Conservation (phyloP, 768 basidiomycete genomes). For the Psilocybe tampanensis region DNA sequence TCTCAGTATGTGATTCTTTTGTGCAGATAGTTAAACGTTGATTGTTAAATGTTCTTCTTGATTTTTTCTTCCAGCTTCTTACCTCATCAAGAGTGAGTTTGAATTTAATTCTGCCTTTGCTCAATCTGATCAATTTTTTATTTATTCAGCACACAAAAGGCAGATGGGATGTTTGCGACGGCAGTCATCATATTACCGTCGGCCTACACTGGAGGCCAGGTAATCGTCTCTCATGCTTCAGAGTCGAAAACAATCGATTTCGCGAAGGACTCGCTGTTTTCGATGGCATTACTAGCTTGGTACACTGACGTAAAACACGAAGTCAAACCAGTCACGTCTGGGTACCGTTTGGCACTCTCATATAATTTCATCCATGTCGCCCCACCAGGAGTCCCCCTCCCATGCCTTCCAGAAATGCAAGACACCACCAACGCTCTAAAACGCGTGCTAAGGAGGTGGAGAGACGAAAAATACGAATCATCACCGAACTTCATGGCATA, state of each 20-base stretch:
- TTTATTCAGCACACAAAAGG: constrained; percentile 44
- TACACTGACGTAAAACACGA: constrained; percentile 56
- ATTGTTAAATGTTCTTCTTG: too few species aligned
- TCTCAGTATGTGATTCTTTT: constrained; percentile 47
- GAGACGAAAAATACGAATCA: constrained; percentile 22
- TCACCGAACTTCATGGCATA: constrained; percentile 24
- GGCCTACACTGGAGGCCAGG: constrained; percentile 45
- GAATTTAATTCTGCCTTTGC: not conserved
- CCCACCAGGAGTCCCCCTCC: constrained; percentile 27
- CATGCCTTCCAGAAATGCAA: constrained; percentile 29
- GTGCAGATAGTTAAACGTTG: too few species aligned
- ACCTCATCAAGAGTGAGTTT: constrained; percentile 45
- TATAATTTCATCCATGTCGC: constrained; percentile 50
- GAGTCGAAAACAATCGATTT: constrained; percentile 38
- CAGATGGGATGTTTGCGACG: constrained; percentile 53
- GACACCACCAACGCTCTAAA: constrained; percentile 23
- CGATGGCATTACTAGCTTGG: constrained; percentile 47
- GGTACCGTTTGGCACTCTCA: constrained; percentile 51
- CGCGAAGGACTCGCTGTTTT: constrained; percentile 27
- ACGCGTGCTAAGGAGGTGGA: constrained; percentile 41
- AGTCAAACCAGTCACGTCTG: constrained; percentile 49
- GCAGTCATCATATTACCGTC: constrained; percentile 51
- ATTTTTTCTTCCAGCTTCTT: constrained; percentile 34
- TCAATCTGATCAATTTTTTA: constrained; percentile 24
- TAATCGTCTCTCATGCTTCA: constrained; percentile 42